Evolutionary conservation across 2,329 filamentous ascomycete genomes (phyloP).

Genomic region (Ceratocystiopsis sp.): DNA sequence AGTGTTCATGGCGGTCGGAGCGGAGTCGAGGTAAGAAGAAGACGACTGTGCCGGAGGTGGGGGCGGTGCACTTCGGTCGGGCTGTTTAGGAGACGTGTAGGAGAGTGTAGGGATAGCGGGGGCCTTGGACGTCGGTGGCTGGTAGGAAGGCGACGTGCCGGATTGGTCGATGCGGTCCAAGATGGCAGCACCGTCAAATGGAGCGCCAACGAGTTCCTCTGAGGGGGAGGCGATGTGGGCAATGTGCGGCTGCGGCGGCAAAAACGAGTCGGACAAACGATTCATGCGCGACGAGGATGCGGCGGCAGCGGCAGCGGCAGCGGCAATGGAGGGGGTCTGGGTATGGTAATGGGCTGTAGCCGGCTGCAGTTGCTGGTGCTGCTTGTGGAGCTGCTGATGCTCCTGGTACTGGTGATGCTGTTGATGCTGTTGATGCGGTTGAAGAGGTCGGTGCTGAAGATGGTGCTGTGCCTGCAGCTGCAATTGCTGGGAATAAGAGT

Average conservation of each 20-base stretch:
- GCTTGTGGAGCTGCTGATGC: slow-evolving; percentile 5
- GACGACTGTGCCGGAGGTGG: slow-evolving; percentile 23
- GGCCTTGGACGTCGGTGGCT: slow-evolving; percentile 17
- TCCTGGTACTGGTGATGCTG: slow-evolving; percentile 10
- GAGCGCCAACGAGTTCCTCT: slow-evolving; percentile 46
- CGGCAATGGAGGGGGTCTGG: too few species aligned
- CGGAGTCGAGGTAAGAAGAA: slow-evolving; percentile 21
- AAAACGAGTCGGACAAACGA: too few species aligned
- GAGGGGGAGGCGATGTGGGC: slow-evolving; percentile 24
- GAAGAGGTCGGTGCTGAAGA: too few species aligned
- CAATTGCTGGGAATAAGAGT: too few species aligned
- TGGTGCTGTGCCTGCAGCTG: slow-evolving; percentile 4
- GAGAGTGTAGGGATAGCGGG: too few species aligned
- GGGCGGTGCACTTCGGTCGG: slow-evolving; percentile 18
- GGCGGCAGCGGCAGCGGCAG: too few species aligned
- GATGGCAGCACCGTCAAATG: slow-evolving; percentile 47
- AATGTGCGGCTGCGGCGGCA: too few species aligned
- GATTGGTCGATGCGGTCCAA: slow-evolving; percentile 39
- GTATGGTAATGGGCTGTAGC: neutral
- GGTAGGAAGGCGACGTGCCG: slow-evolving; percentile 11
- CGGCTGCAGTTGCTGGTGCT: neutral
- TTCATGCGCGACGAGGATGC: too few species aligned
- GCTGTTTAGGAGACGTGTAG: too few species aligned
- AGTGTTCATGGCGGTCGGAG: slow-evolving; percentile 42
- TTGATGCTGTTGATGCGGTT: neutral